phyloP scores from a whole-genome alignment of 139 green algal genomes.

The Eudorina sp. region DNA sequence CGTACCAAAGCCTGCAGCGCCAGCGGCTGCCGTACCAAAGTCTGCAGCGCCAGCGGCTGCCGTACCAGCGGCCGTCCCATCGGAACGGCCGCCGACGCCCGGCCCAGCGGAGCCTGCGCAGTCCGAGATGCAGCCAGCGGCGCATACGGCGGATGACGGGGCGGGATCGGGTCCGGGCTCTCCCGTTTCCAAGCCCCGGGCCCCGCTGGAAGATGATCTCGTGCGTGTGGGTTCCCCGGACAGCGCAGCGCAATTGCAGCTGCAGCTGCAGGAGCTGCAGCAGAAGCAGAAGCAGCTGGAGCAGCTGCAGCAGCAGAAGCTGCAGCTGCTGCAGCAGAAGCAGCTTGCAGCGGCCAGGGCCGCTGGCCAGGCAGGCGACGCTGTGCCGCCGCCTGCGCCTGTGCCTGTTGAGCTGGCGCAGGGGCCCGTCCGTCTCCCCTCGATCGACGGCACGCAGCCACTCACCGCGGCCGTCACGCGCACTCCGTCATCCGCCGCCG shows the following conservation, averaged over 20 bases:
- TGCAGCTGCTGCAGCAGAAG: not conserved
- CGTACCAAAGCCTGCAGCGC: not conserved
- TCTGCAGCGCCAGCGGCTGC: not conserved
- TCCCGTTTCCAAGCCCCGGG: not conserved
- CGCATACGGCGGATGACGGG: no score
- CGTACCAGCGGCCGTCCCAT: no score
- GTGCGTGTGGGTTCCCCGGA: not conserved
- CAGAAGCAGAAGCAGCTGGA: not conserved
- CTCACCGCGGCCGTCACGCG: not conserved
- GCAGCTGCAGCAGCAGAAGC: not conserved
- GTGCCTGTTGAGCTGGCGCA: no score
- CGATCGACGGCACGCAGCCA: not conserved
- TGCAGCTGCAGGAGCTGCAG: slow-evolving; percentile 11
- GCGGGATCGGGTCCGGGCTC: not conserved
- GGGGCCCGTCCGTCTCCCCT: not conserved
- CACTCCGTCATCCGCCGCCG: not conserved
- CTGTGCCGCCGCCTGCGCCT: no score
- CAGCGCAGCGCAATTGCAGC: not conserved
- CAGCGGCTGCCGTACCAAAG: not conserved
- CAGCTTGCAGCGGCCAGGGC: no score
- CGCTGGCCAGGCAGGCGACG: no score
- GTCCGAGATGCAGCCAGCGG: no score
- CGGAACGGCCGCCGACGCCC: no score
- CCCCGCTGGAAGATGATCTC: not conserved
- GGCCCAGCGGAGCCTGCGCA: no score